Conservation (phyloP, 2,329 filamentous ascomycete species). For the Rutstroemia sp. region DNA sequence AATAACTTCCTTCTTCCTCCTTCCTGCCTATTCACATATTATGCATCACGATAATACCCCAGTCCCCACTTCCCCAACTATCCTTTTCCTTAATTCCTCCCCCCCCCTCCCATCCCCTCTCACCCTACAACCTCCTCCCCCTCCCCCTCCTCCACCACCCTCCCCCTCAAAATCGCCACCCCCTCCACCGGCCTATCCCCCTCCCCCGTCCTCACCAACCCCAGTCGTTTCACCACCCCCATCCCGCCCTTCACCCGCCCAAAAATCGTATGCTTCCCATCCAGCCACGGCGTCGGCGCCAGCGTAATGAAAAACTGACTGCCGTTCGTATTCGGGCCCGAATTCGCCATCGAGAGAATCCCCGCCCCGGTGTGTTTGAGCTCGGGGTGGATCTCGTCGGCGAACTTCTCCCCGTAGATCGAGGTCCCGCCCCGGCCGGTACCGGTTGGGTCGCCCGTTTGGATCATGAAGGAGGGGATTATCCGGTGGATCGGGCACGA, state of each 20-base stretch:
- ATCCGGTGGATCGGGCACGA: conserved; percentile 83
- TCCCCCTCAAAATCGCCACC: conserved; percentile 69
- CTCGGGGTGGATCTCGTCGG: conserved; percentile 70
- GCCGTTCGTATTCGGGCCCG: conserved; percentile 86
- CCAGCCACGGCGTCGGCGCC: conserved; percentile 90
- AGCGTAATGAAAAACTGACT: conserved; percentile 95
- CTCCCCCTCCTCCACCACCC: conserved; percentile 25
- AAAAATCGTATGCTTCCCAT: conserved; percentile 96
- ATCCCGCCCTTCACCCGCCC: conserved; percentile 81
- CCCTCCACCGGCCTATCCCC: conserved; percentile 79
- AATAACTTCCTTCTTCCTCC: no score
- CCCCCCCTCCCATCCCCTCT: background rate
- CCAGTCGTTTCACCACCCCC: conserved; percentile 79
- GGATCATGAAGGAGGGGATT: conserved; percentile 94
- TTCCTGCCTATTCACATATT: no score
- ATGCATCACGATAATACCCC: no score
- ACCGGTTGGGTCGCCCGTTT: conserved; percentile 89
- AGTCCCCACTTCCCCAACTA: no score
- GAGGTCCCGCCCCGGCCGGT: conserved; percentile 82
- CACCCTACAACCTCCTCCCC: background rate
- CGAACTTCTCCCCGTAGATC: conserved; percentile 91
- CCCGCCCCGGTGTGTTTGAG: conserved; percentile 92
- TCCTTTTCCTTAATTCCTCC: no score
- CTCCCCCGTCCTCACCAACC: conserved; percentile 71
- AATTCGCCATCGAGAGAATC: conserved; percentile 94